Percentiles rank a stretch among this genome's conserved stretches.
phyloP scores from a whole-genome alignment of 2,329 filamentous ascomycete genomes.

The Alternaria ventricosa region DNA sequence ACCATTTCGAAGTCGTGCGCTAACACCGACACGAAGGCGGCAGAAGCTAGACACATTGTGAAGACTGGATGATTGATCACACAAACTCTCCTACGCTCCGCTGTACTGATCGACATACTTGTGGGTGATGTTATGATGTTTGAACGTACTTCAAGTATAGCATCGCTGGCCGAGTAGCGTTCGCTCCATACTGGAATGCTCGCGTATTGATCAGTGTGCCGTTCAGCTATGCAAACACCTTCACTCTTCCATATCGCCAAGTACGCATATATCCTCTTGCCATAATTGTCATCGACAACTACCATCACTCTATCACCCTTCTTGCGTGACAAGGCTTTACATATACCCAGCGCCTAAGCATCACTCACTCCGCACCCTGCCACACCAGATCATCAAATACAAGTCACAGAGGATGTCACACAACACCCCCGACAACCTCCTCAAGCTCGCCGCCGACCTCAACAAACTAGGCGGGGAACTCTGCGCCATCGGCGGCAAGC shows the following conservation, averaged over 20 bases:
- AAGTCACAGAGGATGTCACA: constrained; percentile 13
- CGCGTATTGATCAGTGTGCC: not conserved
- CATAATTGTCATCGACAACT: not conserved
- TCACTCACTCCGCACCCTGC: not conserved
- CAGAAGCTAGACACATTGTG: not conserved
- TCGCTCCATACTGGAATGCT: not conserved
- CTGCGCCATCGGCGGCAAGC: constrained; percentile 17
- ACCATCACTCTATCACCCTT: not conserved
- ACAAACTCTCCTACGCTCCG: not conserved
- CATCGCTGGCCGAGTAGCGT: not conserved
- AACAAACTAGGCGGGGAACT: constrained; percentile 21
- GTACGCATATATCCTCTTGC: not conserved
- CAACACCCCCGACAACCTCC: constrained; percentile 26
- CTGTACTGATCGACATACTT: not conserved
- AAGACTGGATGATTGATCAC: not conserved
- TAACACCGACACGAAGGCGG: not conserved
- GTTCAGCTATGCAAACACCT: not conserved
- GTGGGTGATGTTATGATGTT: not conserved
- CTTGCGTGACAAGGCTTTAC: not conserved
- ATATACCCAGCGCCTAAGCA: not conserved
- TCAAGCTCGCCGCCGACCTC: constrained; percentile 29
- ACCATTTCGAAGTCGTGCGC: not conserved
- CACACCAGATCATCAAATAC: not conserved
- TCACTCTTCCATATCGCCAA: not conserved
- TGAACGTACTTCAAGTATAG: not conserved